Conservation (phyloP, 352 stramenopile genomes). For the Aphanomyces cochlioides region DNA sequence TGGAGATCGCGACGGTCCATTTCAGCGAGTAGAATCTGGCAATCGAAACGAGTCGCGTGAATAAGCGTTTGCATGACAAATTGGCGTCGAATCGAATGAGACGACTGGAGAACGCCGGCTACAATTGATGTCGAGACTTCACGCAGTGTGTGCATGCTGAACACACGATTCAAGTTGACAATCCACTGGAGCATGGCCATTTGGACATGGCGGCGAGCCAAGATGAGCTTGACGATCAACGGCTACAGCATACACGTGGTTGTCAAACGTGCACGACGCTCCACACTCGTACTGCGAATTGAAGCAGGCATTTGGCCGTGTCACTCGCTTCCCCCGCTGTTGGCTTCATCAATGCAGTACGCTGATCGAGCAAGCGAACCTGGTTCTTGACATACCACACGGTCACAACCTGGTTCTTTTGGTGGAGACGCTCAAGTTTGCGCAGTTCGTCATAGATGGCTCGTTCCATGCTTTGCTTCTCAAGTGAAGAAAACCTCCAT, state of each 20-base stretch:
- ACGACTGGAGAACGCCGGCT: neutral
- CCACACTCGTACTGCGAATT: neutral
- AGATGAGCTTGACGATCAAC: conserved; percentile 10
- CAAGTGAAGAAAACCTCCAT: neutral
- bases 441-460: conserved; percentile 18
- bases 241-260: conserved; percentile 7
- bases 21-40: neutral
- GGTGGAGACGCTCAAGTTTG: conserved; percentile 6
- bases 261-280: neutral
- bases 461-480: too few species aligned
- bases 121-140: conserved; percentile 13
- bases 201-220: conserved; percentile 15
- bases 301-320: neutral
- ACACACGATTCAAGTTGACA: conserved; percentile 12
- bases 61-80: conserved; percentile 26
- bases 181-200: conserved; percentile 18
- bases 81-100: neutral
- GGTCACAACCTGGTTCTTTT: conserved; percentile 12
- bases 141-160: conserved; percentile 3
- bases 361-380: conserved; percentile 11
- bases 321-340: neutral
- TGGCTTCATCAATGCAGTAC: neutral
- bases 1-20: conserved; percentile 11
- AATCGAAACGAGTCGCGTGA: conserved; percentile 21
- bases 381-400: conserved; percentile 21